A percentile compares a stretch with the other conserved stretches of the same genome.
Evolutionary conservation across 768 basidiomycete genomes (phyloP).

Genomic region (Boletus insuetus): DNA sequence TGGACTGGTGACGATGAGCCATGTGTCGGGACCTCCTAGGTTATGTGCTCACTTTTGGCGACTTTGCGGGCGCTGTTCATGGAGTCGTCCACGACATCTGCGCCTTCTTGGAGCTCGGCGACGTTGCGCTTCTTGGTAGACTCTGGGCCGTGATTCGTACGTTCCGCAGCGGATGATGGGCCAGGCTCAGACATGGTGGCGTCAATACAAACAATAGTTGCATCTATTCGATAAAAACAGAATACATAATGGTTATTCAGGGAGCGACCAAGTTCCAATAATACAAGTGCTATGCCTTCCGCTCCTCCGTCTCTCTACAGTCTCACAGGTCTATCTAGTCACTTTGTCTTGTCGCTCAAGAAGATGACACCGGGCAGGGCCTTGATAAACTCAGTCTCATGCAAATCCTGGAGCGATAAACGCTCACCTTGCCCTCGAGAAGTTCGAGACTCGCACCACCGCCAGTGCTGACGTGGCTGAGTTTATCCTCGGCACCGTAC

Average conservation of each 20-base stretch:
- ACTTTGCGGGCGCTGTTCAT: slow-evolving; percentile 20
- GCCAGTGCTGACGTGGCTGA: slow-evolving; percentile 96
- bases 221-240: slow-evolving; percentile 23
- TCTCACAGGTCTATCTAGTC: slow-evolving; percentile 5
- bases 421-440: slow-evolving; percentile 90
- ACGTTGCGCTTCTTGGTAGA: slow-evolving; percentile 17
- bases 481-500: slow-evolving; percentile 75
- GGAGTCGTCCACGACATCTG: slow-evolving; percentile 13
- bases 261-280: slow-evolving; percentile 1
- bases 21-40: not conserved
- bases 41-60: slow-evolving; percentile 24
- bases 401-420: not conserved
- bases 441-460: slow-evolving; percentile 93
- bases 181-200: slow-evolving; percentile 15
- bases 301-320: slow-evolving; percentile 9
- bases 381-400: slow-evolving; percentile 37
- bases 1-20: slow-evolving; percentile 31
- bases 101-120: slow-evolving; percentile 11
- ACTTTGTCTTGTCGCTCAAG: slow-evolving; percentile 68
- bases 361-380: slow-evolving; percentile 89
- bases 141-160: slow-evolving; percentile 13
- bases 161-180: slow-evolving; percentile 8
- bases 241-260: slow-evolving; percentile 12
- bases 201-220: not conserved
- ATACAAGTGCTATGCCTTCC: slow-evolving; percentile 11